Evolutionary conservation across 805 yeast species (phyloP), one percentile per base, ranked within the genome.

Genomic region (Yueomyces sp.): DNA sequence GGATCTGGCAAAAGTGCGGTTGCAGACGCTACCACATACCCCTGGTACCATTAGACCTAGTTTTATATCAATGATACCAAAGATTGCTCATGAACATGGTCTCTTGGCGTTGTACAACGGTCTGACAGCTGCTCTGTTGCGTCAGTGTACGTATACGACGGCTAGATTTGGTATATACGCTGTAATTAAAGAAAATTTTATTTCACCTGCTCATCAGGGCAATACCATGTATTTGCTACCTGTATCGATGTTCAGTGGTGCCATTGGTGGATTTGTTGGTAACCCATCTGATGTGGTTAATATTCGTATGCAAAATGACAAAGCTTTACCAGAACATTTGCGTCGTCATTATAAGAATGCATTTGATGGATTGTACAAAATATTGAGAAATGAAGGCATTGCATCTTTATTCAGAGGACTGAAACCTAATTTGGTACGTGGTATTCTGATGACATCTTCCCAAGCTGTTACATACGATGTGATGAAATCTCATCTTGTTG

Each of bases 281-380:
- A 85, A 85, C 56, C 94, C 95, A 3, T 77, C 92, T 1, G 95
- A 85, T 57, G 81, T 85, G 11, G 86, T 84, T 36, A 85, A 85
- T 52, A 83, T 85, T 49, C 74, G 95, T 63, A 85, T 85, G 95
- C 95, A 85, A 60, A 85, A 85, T 59, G 95, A 85, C 56, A 76
- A 81, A 5, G 66, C 87, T 0, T 66, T 83, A 46, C 84, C 87
- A 4, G 45, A 62, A 4, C 78, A 68, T 2, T 70, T 77, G 50
- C 72, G 87, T 57, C 72, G 95, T 59, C 76, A 81, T 56, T 85
- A 86, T 59, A 69, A 70, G 42, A 79, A 86, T 60, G 94, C 92
- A 0, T 53, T 85, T 36, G 88, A 85, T 57, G 95, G 95, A 12
- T 61, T 86, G 31, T 54, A 57, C 42, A 70, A 80, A 50, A 77